Evolutionary conservation across 139 green algal species (phyloP).

Genomic region (Micromonas pusilla): DNA sequence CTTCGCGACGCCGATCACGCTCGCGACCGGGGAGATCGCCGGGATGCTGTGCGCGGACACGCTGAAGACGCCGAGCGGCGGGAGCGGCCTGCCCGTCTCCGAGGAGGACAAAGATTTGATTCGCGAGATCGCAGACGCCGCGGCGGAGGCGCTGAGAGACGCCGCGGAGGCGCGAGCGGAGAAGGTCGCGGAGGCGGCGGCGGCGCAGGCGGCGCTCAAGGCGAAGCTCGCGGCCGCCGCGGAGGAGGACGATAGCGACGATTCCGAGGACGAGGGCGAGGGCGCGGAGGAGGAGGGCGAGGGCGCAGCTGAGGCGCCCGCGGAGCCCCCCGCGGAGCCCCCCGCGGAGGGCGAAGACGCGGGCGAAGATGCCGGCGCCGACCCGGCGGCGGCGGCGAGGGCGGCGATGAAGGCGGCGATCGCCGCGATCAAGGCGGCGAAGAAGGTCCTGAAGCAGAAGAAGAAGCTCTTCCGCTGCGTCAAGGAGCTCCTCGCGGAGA

Average conservation of each 20-base stretch:
- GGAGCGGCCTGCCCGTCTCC: background rate
- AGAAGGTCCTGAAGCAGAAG: background rate
- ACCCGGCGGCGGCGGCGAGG: background rate
- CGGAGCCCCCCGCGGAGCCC: background rate
- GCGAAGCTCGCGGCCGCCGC: background rate
- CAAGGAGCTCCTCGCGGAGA: background rate
- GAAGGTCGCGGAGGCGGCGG: background rate
- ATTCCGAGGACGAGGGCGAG: background rate
- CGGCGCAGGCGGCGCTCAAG: background rate
- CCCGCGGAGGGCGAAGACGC: background rate
- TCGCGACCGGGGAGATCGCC: background rate
- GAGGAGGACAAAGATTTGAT: slow-evolving; percentile 12
- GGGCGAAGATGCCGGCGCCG: background rate
- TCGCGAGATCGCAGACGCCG: background rate
- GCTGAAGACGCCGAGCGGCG: background rate
- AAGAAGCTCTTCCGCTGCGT: background rate
- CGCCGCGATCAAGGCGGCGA: background rate
- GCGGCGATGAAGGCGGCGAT: no score
- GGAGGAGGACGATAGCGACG: no score
- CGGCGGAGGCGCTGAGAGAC: background rate
- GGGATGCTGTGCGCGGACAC: slow-evolving; percentile 16
- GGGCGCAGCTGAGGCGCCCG: background rate
- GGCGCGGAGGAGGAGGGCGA: background rate
- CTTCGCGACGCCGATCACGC: background rate
- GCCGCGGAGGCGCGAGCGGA: background rate